A percentile compares a stretch with the other conserved stretches of the same genome.
phyloP scores from a whole-genome alignment of 164 flowering plant species.

The grape (Vitis vinifera) region ASM3070453v1 NC_081820.1:22626001-22626500 shows the following conservation, averaged over 20 bases:
- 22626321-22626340: neutral
- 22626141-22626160: neutral
- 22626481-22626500: neutral
- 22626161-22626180: neutral
- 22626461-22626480: neutral
- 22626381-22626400: too few relatives aligned
- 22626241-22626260: constrained; percentile 40
- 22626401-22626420: too few relatives aligned
- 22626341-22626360: neutral
- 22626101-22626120: too few relatives aligned
- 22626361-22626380: neutral
- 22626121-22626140: too few relatives aligned
- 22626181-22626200: neutral
- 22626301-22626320: neutral
- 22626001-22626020: too few relatives aligned
- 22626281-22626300: constrained; percentile 35
- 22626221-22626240: constrained; percentile 58
- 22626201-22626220: constrained; percentile 32
- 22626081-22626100: too few relatives aligned
- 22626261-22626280: constrained; percentile 42
- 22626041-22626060: too few relatives aligned
- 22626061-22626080: too few relatives aligned
- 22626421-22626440: too few relatives aligned
- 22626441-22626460: neutral
- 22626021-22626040: too few relatives aligned